A percentile compares a stretch with the other conserved stretches of the same genome.
Conservation (phyloP, 129 eudicot genomes). For the Rutidosis leptorrhynchoides region DNA sequence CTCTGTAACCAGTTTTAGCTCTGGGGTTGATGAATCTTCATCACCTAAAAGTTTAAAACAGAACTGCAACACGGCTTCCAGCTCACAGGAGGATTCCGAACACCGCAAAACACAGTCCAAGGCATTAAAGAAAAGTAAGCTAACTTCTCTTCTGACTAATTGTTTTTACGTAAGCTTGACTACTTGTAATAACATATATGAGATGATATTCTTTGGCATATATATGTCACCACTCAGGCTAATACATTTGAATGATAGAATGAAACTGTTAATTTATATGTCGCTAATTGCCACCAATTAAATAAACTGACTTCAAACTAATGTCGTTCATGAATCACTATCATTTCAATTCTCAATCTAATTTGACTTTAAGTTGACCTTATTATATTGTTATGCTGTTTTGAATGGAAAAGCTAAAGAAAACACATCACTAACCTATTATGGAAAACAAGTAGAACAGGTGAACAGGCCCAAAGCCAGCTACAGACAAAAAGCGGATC, state of each 20-base stretch:
- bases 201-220: not conserved
- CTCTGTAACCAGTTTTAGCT: constrained; percentile 18
- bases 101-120: not conserved
- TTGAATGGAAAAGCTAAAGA: not conserved
- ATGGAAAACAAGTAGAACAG: not conserved
- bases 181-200: not conserved
- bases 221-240: not conserved
- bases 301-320: not conserved
- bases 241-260: not conserved
- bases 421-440: not conserved
- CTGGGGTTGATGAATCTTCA: constrained; percentile 17
- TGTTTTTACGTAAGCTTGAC: not conserved
- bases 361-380: constrained; percentile 2
- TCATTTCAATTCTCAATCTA: not conserved
- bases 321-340: not conserved
- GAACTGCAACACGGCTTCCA: constrained; percentile 3
- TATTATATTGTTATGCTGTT: not conserved
- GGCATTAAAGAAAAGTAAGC: constrained; percentile 2
- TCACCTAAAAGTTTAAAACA: constrained; percentile 10
- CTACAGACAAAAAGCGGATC: not conserved
- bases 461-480: not conserved
- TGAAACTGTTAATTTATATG: not conserved
- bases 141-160: constrained; percentile 8
- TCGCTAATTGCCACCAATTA: not conserved
- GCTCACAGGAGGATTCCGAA: constrained; percentile 6